phyloP scores from a whole-genome alignment of 208 protist genomes.

The Leishmania mexicana region DNA sequence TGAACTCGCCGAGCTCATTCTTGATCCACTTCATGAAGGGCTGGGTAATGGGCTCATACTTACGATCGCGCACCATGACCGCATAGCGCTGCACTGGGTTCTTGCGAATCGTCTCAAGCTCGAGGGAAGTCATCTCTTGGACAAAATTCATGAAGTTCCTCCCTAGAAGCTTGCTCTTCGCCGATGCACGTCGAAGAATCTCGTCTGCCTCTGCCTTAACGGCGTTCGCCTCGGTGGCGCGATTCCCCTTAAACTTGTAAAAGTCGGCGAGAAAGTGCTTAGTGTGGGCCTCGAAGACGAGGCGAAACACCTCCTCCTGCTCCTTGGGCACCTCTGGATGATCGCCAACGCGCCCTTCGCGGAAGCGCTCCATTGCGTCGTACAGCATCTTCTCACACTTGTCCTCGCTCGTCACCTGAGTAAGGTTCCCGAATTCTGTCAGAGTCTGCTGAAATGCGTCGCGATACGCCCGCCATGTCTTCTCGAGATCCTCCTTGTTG shows the following conservation, averaged over 20 bases:
- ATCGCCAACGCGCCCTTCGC: slow-evolving; percentile 72
- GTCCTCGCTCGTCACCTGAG: slow-evolving; percentile 77
- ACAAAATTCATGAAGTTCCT: slow-evolving; percentile 91
- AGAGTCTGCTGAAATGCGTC: slow-evolving; percentile 80
- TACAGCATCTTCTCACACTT: slow-evolving; percentile 81
- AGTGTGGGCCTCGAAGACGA: slow-evolving; percentile 88
- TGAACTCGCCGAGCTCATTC: slow-evolving; percentile 80
- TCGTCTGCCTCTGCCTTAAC: slow-evolving; percentile 82
- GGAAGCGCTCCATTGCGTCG: slow-evolving; percentile 79
- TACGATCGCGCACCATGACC: slow-evolving; percentile 76
- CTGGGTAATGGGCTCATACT: slow-evolving; percentile 77
- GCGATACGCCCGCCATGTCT: slow-evolving; percentile 78
- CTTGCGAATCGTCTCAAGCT: slow-evolving; percentile 86
- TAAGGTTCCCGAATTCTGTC: slow-evolving; percentile 86
- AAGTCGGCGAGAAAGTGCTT: slow-evolving; percentile 90
- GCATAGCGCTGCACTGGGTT: slow-evolving; percentile 87
- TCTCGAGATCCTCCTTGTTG: slow-evolving; percentile 80
- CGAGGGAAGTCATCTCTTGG: slow-evolving; percentile 88
- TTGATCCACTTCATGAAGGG: slow-evolving; percentile 88
- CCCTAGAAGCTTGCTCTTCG: slow-evolving; percentile 86
- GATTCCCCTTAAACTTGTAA: slow-evolving; percentile 84
- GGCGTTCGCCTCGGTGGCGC: slow-evolving; percentile 69
- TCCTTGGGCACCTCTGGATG: slow-evolving; percentile 75
- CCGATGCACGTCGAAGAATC: slow-evolving; percentile 73
- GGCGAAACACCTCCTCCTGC: slow-evolving; percentile 72